These are phyloP conservation scores for Schizochytrium sp. DNA, from an alignment of 108 stramenopile genomes.

Conservation along the genomic window DNA sequence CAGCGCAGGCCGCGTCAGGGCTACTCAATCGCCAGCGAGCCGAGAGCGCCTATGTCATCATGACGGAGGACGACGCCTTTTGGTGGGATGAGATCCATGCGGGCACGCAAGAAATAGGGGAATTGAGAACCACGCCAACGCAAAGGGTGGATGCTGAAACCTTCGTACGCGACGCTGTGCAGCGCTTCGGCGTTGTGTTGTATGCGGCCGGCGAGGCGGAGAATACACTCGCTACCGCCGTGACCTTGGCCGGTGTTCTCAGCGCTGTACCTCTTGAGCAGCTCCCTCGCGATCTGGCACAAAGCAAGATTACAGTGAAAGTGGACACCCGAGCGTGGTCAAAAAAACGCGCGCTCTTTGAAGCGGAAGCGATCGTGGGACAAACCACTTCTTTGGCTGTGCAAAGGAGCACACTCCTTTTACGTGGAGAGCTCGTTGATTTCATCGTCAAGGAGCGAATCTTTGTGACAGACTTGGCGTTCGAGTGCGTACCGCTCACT, in stretches of 20 bases:
- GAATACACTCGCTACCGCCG: not conserved
- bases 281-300: not conserved
- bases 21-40: not conserved
- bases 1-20: not conserved
- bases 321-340: not conserved
- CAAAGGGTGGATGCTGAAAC: not conserved
- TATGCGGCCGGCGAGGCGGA: not conserved
- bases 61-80: not conserved
- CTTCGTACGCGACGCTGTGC: not conserved
- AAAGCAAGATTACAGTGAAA: not conserved
- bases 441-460: conserved; percentile 21
- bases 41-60: not conserved
- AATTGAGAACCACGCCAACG: too few species aligned
- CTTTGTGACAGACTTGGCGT: not conserved
- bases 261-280: not conserved
- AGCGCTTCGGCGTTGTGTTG: not conserved
- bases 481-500: conserved; percentile 18
- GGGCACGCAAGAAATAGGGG: too few species aligned
- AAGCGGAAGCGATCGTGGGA: not conserved
- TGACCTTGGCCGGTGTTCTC: conserved; percentile 17
- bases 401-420: not conserved
- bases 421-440: not conserved
- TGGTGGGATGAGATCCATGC: not conserved
- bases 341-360: not conserved
- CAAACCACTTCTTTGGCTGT: not conserved